Base-by-base conservation (phyloP, 2,329 filamentous ascomycete genomes). In the Hypoxylon sp. region DNA sequence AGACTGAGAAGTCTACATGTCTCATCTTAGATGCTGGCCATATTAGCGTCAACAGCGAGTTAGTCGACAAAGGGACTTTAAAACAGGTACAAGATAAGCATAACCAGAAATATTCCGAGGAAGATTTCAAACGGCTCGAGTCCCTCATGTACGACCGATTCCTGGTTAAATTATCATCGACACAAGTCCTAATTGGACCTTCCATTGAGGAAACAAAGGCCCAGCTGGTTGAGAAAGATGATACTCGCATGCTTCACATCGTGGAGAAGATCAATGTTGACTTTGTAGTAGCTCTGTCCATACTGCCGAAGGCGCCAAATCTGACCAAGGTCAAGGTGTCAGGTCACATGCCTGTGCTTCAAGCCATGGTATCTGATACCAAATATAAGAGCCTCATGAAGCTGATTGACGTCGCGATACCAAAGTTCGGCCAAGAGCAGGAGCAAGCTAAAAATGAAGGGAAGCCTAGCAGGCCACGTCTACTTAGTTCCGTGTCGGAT, bases 301-400 rank as follows among this genome's bases (percentile, higher is more conserved):
- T 99, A 73, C 84, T 99, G n/a, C 96, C 96, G 0, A 98, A 98
- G 78, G 94, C 94, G 0, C 92, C 95, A 0, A 97, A 98, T 70
- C 83, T 99, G 53, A 97, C 96, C 13, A 96, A 96, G 75, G 91
- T 98, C 73, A 92, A 93, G 67, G 89, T 99, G 35, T 97, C 94
- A 1, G 96, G 96, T 1, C 94, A 97, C 74, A 85, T 99, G 58
- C 96, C 97, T 0, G 90, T 98, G 57, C 85, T 99, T 0, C 95
- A 98, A 78, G 96, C 93, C 10, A 93, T 92, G 0, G 91, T 97
- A 39, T 98, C 96, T 0, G 97, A 99, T 75, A 90, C 90, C 39
- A 99, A 99, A 79, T 99, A 99, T 84, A 99, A 98, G 83, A 94
- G 90, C 50, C 80, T 99, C 66, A 99, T 99, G 96, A 94, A 90